Base-by-base conservation (phyloP, 2,329 filamentous ascomycete species). In the Amphichorda felina region DNA sequence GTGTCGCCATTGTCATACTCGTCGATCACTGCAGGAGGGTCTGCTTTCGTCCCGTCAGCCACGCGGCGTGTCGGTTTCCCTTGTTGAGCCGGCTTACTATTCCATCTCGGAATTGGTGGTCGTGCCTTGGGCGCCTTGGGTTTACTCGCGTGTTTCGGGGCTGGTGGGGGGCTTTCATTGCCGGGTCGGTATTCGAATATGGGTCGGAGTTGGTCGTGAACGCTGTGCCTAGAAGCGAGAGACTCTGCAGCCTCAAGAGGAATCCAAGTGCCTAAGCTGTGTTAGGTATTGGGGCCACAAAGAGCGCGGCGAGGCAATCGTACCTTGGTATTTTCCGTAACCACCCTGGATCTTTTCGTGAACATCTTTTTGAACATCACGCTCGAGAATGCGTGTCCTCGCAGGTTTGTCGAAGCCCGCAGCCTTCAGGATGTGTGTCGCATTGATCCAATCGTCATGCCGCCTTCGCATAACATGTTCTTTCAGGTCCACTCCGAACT, bases 281-380 rank as follows among this genome's bases (percentile, higher is more conserved):
- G 35, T 44, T 35, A 44, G 38, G 31, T 15, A 38, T 40, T 29
- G 39, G 26, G 29, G n/a, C 21, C 6, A 4, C 29, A 8, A 19
- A 24, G 18, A 15, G 11, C 14, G 3, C 26, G 28, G 8, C 18
- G 48, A 25, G 5, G 10, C 19, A 15, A 13, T 25, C 19, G 19
- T 51, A 85, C 82, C 88, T 66, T 98, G 91, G 48, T 96, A 98
- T 75, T 96, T 96, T 50, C 91, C 91, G 57, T 96, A 96, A 13
- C 91, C 91, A 44, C 89, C 91, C 55, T 98, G 91, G 5, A 98
- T 88, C 64, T 98, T 98, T 63, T 96, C 91, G 54, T 98, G 91
- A 5, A 82, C 72, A 30, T 93, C 89, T 57, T 94, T 95, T 52
- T 98, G 91, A 7, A 98, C 89, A 53, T 98, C 91, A 45, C 91